phyloP scores from a whole-genome alignment of 306 rosid genomes.

The Luffa aegyptiaca region DNA sequence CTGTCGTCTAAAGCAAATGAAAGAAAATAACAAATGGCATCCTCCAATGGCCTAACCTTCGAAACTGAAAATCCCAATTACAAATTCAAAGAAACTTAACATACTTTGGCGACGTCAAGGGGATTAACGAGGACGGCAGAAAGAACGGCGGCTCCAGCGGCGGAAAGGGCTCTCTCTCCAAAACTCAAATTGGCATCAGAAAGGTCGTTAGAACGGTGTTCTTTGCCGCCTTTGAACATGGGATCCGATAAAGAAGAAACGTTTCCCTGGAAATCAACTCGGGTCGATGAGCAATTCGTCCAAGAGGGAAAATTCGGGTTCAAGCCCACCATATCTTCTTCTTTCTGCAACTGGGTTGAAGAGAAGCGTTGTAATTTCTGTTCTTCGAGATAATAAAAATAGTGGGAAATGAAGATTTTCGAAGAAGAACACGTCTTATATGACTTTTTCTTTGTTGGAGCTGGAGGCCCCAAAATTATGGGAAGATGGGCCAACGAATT shows the following conservation, averaged over 20 bases:
- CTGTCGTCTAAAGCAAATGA: background rate
- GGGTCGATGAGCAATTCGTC: conserved; percentile 26
- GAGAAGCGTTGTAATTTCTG: background rate
- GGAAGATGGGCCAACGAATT: conserved; percentile 1
- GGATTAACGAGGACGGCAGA: conserved; percentile 86
- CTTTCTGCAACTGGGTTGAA: background rate
- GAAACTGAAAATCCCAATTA: background rate
- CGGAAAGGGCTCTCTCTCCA: conserved; percentile 58
- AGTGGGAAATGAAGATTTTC: background rate
- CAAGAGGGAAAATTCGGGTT: conserved; percentile 33
- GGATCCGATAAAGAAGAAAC: conserved; percentile 21
- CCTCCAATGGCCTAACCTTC: background rate
- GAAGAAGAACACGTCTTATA: background rate
- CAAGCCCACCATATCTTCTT: conserved; percentile 29
- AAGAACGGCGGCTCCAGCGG: conserved; percentile 70
- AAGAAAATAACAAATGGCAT: background rate
- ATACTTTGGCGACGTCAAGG: conserved; percentile 84
- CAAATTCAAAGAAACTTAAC: background rate
- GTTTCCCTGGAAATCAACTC: conserved; percentile 32
- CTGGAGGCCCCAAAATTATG: background rate
- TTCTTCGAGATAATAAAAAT: background rate
- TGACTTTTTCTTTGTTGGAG: background rate
- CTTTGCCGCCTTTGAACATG: conserved; percentile 10
- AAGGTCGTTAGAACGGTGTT: background rate
- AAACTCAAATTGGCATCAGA: conserved; percentile 41